Evolutionary conservation across 169 alveolate species (phyloP).

Genomic region (Plasmodium knowlesi): DNA sequence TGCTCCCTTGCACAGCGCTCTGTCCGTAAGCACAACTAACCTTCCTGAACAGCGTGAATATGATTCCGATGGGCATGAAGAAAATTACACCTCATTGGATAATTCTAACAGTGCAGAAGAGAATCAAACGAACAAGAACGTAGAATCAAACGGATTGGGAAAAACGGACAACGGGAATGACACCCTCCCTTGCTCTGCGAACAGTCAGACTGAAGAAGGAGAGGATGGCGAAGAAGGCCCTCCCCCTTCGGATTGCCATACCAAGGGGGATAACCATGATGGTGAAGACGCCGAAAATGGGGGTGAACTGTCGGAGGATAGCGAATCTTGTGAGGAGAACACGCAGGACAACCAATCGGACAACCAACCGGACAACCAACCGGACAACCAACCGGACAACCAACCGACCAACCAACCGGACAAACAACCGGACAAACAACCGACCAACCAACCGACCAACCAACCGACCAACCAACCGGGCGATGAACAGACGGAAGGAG

Average conservation of each 20-base stretch:
- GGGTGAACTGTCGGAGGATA: not conserved
- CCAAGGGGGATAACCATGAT: not conserved
- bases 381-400: no score
- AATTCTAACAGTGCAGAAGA: not conserved
- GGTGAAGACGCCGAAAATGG: not conserved
- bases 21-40: not conserved
- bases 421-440: no score
- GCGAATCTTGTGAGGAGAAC: not conserved
- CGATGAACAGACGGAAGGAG: not conserved
- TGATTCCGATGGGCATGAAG: not conserved
- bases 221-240: not conserved
- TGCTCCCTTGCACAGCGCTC: conserved; percentile 15
- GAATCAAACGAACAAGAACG: not conserved
- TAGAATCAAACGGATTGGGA: not conserved
- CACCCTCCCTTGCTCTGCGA: not conserved
- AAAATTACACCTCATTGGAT: not conserved
- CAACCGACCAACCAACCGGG: not conserved
- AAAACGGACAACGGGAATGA: conserved; percentile 25
- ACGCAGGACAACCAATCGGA: not conserved
- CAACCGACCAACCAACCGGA: no score
- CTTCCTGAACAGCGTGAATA: not conserved
- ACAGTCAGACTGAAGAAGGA: not conserved
- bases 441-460: not conserved
- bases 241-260: not conserved
- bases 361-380: not conserved